Percentiles rank a stretch among this genome's conserved stretches.
Evolutionary conservation across 2,329 filamentous ascomycete species (phyloP).

Genomic region (Diaporthe sp.): DNA sequence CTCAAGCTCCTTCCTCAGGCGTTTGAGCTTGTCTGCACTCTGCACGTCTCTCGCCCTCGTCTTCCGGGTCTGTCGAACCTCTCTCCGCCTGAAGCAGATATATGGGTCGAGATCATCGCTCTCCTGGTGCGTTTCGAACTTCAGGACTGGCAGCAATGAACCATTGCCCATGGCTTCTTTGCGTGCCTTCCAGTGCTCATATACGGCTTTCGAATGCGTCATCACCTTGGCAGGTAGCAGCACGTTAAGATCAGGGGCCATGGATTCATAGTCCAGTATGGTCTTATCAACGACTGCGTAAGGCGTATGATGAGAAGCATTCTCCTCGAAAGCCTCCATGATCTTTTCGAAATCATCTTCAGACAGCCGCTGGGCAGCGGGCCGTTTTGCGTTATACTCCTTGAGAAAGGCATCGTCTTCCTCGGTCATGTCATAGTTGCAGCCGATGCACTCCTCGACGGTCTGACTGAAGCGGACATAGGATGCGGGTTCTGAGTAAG

Average conservation of each 20-base stretch:
- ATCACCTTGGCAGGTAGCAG: conserved; percentile 58
- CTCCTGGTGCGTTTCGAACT: conserved; percentile 94
- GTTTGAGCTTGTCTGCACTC: conserved; percentile 93
- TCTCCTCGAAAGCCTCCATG: conserved; percentile 95
- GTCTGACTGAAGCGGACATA: conserved; percentile 99
- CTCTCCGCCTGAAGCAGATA: conserved; percentile 95
- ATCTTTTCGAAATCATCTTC: conserved; percentile 95
- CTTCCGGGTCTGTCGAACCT: conserved; percentile 94
- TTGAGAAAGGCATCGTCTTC: conserved; percentile 91
- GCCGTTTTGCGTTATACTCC: conserved; percentile 83
- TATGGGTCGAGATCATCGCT: conserved; percentile 97
- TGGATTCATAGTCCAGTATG: conserved; percentile 81
- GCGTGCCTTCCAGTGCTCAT: conserved; percentile 88
- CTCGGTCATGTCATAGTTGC: conserved; percentile 89
- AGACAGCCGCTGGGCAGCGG: conserved; percentile 74
- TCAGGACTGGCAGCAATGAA: conserved; percentile 81
- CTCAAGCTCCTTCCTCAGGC: conserved; percentile 90
- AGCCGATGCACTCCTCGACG: conserved; percentile 93
- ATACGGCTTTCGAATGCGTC: conserved; percentile 79
- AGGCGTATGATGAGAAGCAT: conserved; percentile 84
- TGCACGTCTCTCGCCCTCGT: conserved; percentile 94
- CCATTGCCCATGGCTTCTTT: conserved; percentile 77
- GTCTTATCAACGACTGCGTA: conserved; percentile 92
- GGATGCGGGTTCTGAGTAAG: conserved; percentile 86
- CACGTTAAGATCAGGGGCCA: conserved; percentile 75